Percentiles rank a stretch among this genome's conserved stretches.
These are phyloP conservation scores for Apiospora phragmitis DNA, from an alignment of 2,329 filamentous ascomycete species.

Conservation along the genomic window DNA sequence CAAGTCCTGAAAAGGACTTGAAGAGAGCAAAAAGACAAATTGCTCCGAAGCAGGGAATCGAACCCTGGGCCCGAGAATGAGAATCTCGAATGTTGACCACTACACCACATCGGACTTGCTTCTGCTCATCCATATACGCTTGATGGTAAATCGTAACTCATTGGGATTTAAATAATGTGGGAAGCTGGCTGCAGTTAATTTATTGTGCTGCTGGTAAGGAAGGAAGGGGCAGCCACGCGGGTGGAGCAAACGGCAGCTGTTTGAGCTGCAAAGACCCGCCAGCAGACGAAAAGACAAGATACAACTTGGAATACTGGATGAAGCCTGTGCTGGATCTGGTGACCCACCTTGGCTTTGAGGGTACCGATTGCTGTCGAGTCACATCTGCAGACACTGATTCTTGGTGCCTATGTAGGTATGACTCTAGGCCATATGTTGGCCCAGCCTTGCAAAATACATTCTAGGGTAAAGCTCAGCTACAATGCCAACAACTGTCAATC, in stretches of 20 bases:
- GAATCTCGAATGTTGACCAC: background rate
- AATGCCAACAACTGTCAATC: background rate
- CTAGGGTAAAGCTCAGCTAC: no score
- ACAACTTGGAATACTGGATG: background rate
- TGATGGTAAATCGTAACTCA: background rate
- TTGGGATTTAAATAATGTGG: background rate
- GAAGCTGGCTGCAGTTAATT: background rate
- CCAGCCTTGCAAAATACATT: background rate
- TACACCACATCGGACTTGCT: background rate
- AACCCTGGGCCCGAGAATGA: conserved; percentile 1
- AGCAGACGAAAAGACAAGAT: background rate
- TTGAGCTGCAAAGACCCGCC: background rate
- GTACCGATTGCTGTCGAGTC: background rate
- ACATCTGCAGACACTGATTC: background rate
- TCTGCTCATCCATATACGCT: no score
- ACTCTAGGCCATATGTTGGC: background rate
- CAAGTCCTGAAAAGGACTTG: no score
- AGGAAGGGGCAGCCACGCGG: background rate
- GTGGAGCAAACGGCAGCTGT: background rate
- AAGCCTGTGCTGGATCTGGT: background rate
- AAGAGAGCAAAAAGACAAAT: background rate
- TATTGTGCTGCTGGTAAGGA: background rate
- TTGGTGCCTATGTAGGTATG: no score
- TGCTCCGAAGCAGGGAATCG: background rate
- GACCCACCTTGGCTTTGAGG: background rate